Conservation (phyloP, 1,284 basidiomycete species). For the Xanthoconium separans region DNA sequence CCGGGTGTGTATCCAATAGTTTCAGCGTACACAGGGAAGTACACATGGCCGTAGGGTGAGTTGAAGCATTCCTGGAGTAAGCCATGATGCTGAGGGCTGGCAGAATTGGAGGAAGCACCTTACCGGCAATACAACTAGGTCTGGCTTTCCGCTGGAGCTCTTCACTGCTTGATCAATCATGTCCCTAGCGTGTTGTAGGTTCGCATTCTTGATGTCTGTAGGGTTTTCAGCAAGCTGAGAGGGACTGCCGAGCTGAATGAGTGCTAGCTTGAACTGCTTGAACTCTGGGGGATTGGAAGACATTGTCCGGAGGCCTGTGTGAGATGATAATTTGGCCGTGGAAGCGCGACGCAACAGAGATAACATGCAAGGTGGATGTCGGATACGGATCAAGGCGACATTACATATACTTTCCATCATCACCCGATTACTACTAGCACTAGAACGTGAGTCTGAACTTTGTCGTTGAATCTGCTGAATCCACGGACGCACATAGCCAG, state of each 20-base stretch:
- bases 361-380: slow-evolving; percentile 13
- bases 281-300: slow-evolving; percentile 40
- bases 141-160: slow-evolving; percentile 51
- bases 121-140: slow-evolving; percentile 88
- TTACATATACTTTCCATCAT: slow-evolving; percentile 5
- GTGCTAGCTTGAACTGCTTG: slow-evolving; percentile 79
- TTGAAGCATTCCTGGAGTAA: slow-evolving; percentile 90
- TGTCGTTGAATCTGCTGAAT: slow-evolving; percentile 1
- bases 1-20: slow-evolving; percentile 63
- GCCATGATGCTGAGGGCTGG: not conserved
- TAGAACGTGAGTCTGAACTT: slow-evolving; percentile 7
- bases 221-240: slow-evolving; percentile 42
- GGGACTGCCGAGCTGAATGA: slow-evolving; percentile 81
- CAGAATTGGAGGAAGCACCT: slow-evolving; percentile 23
- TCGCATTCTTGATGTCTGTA: slow-evolving; percentile 54
- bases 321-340: not conserved
- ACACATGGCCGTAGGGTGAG: slow-evolving; percentile 88
- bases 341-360: slow-evolving; percentile 13
- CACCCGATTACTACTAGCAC: not conserved
- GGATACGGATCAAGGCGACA: not conserved
- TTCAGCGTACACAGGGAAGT: slow-evolving; percentile 87
- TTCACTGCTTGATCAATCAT: slow-evolving; percentile 75
- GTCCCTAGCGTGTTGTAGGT: slow-evolving; percentile 77
- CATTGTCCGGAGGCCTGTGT: slow-evolving; percentile 23
- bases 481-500: not conserved